A percentile compares a stretch with the other conserved stretches of the same genome.
phyloP scores from a whole-genome alignment of 2,329 filamentous ascomycete genomes.

The Botrytis tulipae region DNA sequence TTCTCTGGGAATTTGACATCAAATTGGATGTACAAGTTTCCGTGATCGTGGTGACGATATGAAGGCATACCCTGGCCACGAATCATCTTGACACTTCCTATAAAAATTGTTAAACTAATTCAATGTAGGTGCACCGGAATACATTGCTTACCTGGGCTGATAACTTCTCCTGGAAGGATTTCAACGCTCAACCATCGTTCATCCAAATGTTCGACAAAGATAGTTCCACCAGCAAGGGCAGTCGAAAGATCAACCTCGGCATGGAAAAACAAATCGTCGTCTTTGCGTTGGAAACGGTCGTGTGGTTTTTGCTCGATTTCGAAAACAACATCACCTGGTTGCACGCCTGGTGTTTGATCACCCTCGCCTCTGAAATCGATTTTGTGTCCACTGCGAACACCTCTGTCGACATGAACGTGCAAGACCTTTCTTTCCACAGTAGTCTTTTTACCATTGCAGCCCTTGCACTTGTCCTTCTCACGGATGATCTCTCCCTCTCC shows the following conservation, averaged over 20 bases:
- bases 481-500: constrained; percentile 96
- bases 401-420: constrained; percentile 94
- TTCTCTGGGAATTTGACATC: constrained; percentile 93
- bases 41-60: constrained; percentile 87
- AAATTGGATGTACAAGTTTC: constrained; percentile 97
- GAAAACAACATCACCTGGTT: constrained; percentile 95
- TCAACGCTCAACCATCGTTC: constrained; percentile 95
- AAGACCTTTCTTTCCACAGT: constrained; percentile 96
- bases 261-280: constrained; percentile 93
- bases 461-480: constrained; percentile 97
- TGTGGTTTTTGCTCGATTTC: constrained; percentile 99
- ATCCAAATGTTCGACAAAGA: constrained; percentile 94
- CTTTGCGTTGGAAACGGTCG: constrained; percentile 87
- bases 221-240: constrained; percentile 83
- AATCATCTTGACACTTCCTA: constrained; percentile 89
- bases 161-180: constrained; percentile 91
- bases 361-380: constrained; percentile 97
- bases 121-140: neutral
- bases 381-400: constrained; percentile 90
- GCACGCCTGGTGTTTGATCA: constrained; percentile 89
- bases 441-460: constrained; percentile 96
- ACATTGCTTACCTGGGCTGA: constrained; percentile 72
- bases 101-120: constrained; percentile 32
- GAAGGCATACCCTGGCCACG: constrained; percentile 98
- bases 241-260: constrained; percentile 95